phyloP scores from a whole-genome alignment of 2,329 filamentous ascomycete species.

The Calonectria pteridis region DNA sequence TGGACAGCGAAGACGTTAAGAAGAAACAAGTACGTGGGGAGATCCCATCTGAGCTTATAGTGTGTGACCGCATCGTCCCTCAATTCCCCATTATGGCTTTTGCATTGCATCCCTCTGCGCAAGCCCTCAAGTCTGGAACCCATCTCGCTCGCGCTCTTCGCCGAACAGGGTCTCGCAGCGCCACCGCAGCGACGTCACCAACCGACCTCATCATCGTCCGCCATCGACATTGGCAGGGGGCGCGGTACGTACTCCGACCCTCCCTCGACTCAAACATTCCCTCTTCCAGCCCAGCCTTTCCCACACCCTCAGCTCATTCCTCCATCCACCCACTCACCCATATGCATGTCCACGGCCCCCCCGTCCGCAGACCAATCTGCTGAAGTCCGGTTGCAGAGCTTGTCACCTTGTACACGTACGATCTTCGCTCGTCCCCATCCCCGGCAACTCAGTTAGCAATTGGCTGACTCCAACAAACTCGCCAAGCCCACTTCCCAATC shows the following conservation, averaged over 20 bases:
- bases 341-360: neutral
- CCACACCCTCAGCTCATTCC: slow-evolving; percentile 14
- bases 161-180: slow-evolving; percentile 32
- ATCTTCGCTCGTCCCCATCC: neutral
- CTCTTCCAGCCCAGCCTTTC: slow-evolving; percentile 5
- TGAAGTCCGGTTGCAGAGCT: slow-evolving; percentile 11
- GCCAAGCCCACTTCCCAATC: neutral
- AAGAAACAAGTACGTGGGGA: neutral
- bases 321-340: slow-evolving; percentile 31
- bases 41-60: neutral
- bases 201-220: slow-evolving; percentile 37
- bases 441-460: neutral
- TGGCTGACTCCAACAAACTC: slow-evolving; percentile 1
- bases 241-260: neutral
- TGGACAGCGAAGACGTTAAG: neutral
- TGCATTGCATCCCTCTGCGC: neutral
- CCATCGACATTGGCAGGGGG: neutral
- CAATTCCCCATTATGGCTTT: neutral
- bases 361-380: neutral
- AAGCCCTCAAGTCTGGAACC: neutral
- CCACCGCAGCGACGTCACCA: slow-evolving; percentile 43
- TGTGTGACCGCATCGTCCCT: neutral
- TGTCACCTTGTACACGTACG: slow-evolving; percentile 21
- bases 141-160: slow-evolving; percentile 2
- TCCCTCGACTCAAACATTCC: slow-evolving; percentile 25